Conservation (phyloP, 306 rosid genomes). For the Begonia masoniana region DNA sequence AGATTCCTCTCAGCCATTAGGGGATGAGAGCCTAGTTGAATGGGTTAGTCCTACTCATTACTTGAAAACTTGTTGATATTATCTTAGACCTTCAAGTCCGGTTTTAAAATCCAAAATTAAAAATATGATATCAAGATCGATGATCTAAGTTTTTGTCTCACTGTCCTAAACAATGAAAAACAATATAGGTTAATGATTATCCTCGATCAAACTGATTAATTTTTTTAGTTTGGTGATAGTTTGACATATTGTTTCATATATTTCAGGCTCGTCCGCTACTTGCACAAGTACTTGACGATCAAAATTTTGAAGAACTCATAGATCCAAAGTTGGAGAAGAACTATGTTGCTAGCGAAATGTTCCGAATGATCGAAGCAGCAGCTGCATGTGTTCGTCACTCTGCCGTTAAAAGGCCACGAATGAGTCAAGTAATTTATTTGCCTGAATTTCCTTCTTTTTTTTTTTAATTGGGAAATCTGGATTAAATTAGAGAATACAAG, state of each 20-base stretch:
- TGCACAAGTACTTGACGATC: slow-evolving; percentile 42
- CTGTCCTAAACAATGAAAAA: no score
- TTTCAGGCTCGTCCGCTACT: slow-evolving; percentile 74
- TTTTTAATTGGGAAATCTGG: background rate
- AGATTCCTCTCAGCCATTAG: slow-evolving; percentile 86
- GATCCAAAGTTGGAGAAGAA: slow-evolving; percentile 65
- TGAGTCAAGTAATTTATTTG: slow-evolving; percentile 58
- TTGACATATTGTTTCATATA: background rate
- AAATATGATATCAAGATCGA: no score
- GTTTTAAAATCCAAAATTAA: no score
- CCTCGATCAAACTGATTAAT: no score
- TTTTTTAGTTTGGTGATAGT: background rate
- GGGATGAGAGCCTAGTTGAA: slow-evolving; percentile 95
- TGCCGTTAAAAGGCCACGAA: slow-evolving; percentile 61
- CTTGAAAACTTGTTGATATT: background rate
- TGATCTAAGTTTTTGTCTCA: no score
- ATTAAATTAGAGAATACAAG: no score
- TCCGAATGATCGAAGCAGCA: slow-evolving; percentile 86
- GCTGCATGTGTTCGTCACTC: slow-evolving; percentile 93
- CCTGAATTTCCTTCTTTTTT: background rate
- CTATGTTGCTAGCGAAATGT: slow-evolving; percentile 49
- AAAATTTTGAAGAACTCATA: slow-evolving; percentile 44
- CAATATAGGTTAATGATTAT: no score
- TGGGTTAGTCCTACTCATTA: slow-evolving; percentile 47
- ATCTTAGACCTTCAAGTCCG: no score